Base-by-base conservation (phyloP, 73 alveolate genomes). In the Uronychia setigera region DNA sequence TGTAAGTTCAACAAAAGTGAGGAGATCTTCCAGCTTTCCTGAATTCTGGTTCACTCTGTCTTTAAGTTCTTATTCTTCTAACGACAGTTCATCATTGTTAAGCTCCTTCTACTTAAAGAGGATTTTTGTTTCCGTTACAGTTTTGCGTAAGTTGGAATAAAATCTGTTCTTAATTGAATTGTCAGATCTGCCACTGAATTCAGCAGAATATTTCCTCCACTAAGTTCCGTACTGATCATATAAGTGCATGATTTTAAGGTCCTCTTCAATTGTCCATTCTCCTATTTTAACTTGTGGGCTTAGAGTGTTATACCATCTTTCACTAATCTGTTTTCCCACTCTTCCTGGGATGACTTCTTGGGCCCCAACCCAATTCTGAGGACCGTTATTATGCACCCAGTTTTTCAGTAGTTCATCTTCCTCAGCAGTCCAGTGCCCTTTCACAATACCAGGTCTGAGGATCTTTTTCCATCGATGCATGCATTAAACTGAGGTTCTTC, bases 341-440 rank as follows among this genome's bases (percentile, higher is more conserved):
- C 99, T 75, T 74, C 96, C 97, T 0, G 95, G 96, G 84, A 96
- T 81, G 59, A 88, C 84, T 79, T 85, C 86, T 1, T 98, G 89
- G 67, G 93, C 85, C 77, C 87, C 83, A 35, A 93, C 92, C 99
- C 99, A 96, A 67, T 94, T 94, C 77, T 93, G 58, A 33, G 98
- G 95, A 0, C 98, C 98, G 75, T 87, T 80, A 77, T 80, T 85
- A 77, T 79, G 88, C 32, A 96, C 98, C 88, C 89, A 79, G 25
- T 82, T 77, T 60, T 88, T 87, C 58, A 96, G 93, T 32, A 94
- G 77, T 19, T 88, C 88, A 80, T 96, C 99, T 76, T 96, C 99
- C 76, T 94, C 97, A 32, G 81, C 86, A 35, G 96, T 87, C 99
- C 99, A 96, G 11, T 96, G 96, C 32, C 97, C 97, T 89, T 94